Percentiles rank a stretch among this genome's conserved stretches.
Evolutionary conservation across 2,329 filamentous ascomycete genomes (phyloP).

Genomic region (Exophiala sp.): DNA sequence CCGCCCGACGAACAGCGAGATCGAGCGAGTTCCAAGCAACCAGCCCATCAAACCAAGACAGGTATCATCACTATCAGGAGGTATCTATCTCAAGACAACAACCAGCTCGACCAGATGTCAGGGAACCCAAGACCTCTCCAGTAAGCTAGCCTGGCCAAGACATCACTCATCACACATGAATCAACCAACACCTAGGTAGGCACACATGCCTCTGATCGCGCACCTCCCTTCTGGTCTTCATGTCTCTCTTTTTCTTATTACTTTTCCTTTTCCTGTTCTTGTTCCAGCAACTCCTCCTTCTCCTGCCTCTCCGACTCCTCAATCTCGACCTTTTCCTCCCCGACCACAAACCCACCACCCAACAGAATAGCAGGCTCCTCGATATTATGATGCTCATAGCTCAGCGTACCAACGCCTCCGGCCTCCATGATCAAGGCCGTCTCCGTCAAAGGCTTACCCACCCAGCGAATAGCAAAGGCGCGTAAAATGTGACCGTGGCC

Average conservation of each 20-base stretch:
- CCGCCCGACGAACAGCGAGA: no score
- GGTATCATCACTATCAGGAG: no score
- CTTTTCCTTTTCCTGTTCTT: background rate
- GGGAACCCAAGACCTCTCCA: no score
- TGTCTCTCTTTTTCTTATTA: background rate
- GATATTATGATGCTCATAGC: constrained; percentile 74
- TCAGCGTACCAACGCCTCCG: constrained; percentile 75
- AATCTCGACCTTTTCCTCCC: constrained; percentile 14
- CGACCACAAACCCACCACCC: constrained; percentile 61
- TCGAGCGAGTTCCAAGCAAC: no score
- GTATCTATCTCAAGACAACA: no score
- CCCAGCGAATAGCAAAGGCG: constrained; percentile 83
- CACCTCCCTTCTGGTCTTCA: background rate
- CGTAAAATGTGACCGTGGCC: constrained; percentile 86
- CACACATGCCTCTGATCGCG: background rate
- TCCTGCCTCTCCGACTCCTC: constrained; percentile 8
- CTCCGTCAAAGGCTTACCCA: constrained; percentile 63
- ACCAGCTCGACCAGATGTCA: no score
- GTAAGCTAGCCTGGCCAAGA: no score
- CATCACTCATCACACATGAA: no score
- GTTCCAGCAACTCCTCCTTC: constrained; percentile 6
- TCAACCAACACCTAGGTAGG: no score
- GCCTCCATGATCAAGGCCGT: constrained; percentile 81
- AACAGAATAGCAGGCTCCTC: constrained; percentile 74
- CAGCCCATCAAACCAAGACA: no score